Evolutionary conservation across 2,329 filamentous ascomycete genomes (phyloP).

Genomic region (Verticillium tricorpus): DNA sequence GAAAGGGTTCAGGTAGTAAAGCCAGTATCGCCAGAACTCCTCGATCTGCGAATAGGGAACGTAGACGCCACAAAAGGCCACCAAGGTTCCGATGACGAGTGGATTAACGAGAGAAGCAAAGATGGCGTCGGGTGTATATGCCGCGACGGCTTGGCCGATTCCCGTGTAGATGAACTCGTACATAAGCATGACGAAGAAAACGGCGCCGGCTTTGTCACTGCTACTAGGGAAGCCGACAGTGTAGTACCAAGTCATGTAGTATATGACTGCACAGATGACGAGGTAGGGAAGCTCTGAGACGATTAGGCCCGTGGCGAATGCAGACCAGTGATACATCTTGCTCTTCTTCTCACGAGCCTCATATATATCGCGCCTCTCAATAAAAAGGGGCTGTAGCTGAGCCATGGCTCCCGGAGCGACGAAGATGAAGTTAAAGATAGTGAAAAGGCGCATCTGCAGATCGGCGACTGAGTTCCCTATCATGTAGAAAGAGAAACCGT

Average conservation of each 20-base stretch:
- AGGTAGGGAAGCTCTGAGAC: slow-evolving; percentile 44
- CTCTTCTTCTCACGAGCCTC: slow-evolving; percentile 56
- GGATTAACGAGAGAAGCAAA: slow-evolving; percentile 56
- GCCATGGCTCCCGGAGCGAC: slow-evolving; percentile 54
- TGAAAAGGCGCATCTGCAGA: slow-evolving; percentile 53
- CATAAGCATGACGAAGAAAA: slow-evolving; percentile 50
- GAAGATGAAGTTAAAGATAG: slow-evolving; percentile 60
- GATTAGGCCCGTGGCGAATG: slow-evolving; percentile 50
- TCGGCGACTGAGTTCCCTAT: slow-evolving; percentile 46
- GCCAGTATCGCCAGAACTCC: slow-evolving; percentile 64
- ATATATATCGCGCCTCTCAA: slow-evolving; percentile 52
- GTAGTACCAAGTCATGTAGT: slow-evolving; percentile 55
- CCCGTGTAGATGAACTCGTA: slow-evolving; percentile 58
- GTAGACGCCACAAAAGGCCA: slow-evolving; percentile 71
- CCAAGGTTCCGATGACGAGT: slow-evolving; percentile 50
- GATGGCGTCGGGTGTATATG: slow-evolving; percentile 56
- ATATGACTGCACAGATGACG: slow-evolving; percentile 37
- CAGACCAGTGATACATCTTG: slow-evolving; percentile 57
- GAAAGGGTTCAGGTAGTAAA: slow-evolving; percentile 59
- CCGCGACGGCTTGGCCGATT: slow-evolving; percentile 60
- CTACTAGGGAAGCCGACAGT: slow-evolving; percentile 45
- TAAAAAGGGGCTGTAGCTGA: slow-evolving; percentile 55
- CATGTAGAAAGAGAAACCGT: slow-evolving; percentile 59
- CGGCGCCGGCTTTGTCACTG: slow-evolving; percentile 43
- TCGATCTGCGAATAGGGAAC: slow-evolving; percentile 62